Evolutionary conservation across 768 basidiomycete genomes (phyloP).

Genomic region (Boletellus ananiceps): DNA sequence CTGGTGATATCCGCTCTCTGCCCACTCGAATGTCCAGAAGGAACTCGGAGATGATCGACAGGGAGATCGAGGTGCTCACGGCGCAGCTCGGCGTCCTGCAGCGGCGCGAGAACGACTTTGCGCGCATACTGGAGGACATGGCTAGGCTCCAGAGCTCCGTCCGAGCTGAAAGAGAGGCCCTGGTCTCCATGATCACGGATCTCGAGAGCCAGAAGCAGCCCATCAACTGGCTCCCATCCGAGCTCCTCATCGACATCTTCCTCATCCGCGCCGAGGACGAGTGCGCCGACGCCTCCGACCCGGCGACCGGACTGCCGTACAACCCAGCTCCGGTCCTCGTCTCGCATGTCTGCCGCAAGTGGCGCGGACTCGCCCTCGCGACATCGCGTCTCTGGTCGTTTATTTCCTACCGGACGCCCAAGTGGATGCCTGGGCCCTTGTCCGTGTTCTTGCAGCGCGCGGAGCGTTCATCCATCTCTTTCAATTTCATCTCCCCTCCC

Average conservation of each 20-base stretch:
- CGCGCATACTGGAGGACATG: slow-evolving; percentile 40
- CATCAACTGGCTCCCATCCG: slow-evolving; percentile 48
- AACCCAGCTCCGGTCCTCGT: slow-evolving; percentile 36
- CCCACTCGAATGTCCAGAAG: slow-evolving; percentile 17
- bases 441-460: slow-evolving; percentile 37
- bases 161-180: slow-evolving; percentile 28
- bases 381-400: slow-evolving; percentile 45
- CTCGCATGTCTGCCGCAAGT: slow-evolving; percentile 48
- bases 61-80: slow-evolving; percentile 35
- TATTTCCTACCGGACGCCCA: slow-evolving; percentile 28
- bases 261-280: slow-evolving; percentile 26
- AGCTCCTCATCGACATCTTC: slow-evolving; percentile 46
- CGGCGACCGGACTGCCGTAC: slow-evolving; percentile 21
- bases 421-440: slow-evolving; percentile 22
- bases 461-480: slow-evolving; percentile 29
- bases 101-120: slow-evolving; percentile 38
- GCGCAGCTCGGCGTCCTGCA: slow-evolving; percentile 36
- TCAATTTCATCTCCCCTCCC: slow-evolving; percentile 31
- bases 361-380: slow-evolving; percentile 43
- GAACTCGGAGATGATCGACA: slow-evolving; percentile 28
- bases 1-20: not conserved
- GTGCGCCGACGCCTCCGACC: slow-evolving; percentile 22
- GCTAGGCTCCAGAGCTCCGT: slow-evolving; percentile 35
- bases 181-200: slow-evolving; percentile 28
- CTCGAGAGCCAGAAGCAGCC: slow-evolving; percentile 42